These are phyloP conservation scores for Penicillium paneum DNA, from an alignment of 2,329 filamentous ascomycete species.

Conservation along the genomic window DNA sequence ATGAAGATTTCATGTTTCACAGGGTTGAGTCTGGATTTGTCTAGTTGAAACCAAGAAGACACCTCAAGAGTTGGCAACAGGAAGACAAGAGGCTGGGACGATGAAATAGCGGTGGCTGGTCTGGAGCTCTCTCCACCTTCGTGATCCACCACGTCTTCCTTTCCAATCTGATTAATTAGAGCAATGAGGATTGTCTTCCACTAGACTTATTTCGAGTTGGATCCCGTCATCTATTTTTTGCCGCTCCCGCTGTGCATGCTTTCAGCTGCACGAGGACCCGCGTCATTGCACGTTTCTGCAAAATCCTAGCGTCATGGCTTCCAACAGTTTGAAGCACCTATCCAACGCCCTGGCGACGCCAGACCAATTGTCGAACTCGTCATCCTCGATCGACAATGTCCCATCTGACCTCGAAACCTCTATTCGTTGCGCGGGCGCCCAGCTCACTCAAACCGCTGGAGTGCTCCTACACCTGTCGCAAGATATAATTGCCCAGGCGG, in stretches of 20 bases:
- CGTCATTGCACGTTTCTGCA: constrained; percentile 15
- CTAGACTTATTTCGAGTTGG: constrained; percentile 2
- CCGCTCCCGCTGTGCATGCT: constrained; percentile 9
- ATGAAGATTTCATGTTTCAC: not conserved
- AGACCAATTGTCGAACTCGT: constrained; percentile 45
- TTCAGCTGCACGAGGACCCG: constrained; percentile 9
- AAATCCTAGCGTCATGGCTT: constrained; percentile 23
- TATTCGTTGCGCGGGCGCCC: constrained; percentile 44
- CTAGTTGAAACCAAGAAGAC: not conserved
- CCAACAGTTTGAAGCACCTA: constrained; percentile 34
- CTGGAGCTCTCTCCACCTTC: constrained; percentile 14
- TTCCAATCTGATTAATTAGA: constrained; percentile 8
- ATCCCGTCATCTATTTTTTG: not conserved
- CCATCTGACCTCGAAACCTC: constrained; percentile 43
- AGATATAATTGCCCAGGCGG: constrained; percentile 79
- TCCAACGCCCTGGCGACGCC: constrained; percentile 47
- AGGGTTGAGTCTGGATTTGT: constrained; percentile 1
- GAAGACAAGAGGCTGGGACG: constrained; percentile 25
- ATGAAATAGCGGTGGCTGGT: constrained; percentile 37
- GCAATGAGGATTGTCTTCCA: not conserved
- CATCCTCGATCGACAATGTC: constrained; percentile 44
- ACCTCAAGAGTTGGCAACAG: constrained; percentile 7
- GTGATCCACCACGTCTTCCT: constrained; percentile 23
- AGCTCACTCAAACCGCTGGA: constrained; percentile 48
- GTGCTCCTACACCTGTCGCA: constrained; percentile 80